Evolutionary conservation across 108 stramenopile species (phyloP).

Genomic region (Cyclostephanos invisitatus): DNA sequence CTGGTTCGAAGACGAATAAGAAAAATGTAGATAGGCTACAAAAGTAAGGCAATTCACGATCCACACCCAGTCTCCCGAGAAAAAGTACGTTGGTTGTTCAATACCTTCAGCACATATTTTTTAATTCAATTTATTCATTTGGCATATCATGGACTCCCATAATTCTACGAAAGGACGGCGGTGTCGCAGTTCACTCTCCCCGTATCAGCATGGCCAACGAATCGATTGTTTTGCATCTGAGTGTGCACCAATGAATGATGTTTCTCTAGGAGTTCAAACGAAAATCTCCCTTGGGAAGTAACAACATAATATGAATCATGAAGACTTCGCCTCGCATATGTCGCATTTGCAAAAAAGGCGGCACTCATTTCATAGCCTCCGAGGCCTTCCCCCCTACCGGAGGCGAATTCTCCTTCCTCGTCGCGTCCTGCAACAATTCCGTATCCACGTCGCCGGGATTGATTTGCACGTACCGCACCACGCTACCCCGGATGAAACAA

Average conservation of each 20-base stretch:
- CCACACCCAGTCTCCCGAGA: too few relatives aligned
- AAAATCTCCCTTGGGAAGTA: neutral
- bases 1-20: neutral
- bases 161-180: neutral
- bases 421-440: slow-evolving; percentile 97
- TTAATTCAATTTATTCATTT: neutral
- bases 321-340: neutral
- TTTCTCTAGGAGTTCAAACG: neutral
- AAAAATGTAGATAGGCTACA: neutral
- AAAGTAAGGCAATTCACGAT: neutral
- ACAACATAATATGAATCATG: neutral
- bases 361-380: slow-evolving; percentile 2
- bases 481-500: slow-evolving; percentile 98
- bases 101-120: too few relatives aligned
- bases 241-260: neutral
- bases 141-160: neutral
- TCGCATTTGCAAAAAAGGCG: neutral
- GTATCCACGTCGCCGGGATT: slow-evolving; percentile 95
- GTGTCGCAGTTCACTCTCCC: too few relatives aligned
- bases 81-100: too few relatives aligned
- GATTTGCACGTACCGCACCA: slow-evolving; percentile 98
- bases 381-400: neutral
- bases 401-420: slow-evolving; percentile 92
- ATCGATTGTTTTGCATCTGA: too few relatives aligned
- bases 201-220: too few relatives aligned